Conservation (phyloP, 805 yeast genomes). For the Wickerhamiella dianesei region DNA sequence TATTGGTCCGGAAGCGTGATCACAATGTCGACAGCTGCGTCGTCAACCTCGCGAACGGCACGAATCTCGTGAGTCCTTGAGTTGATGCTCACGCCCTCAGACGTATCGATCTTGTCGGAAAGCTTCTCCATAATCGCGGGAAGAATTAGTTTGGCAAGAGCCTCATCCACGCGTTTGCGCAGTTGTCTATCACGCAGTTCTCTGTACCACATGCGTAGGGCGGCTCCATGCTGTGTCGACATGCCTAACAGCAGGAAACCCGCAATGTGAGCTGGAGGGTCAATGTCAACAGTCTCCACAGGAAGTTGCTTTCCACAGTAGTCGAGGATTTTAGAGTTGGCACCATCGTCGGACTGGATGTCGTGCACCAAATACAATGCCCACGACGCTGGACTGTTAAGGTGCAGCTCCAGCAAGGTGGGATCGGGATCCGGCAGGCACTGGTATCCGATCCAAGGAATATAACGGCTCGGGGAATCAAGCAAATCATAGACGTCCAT, state of each 20-base stretch:
- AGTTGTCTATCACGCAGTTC: conserved; percentile 13
- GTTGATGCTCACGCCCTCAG: conserved; percentile 9
- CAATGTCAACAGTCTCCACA: background rate
- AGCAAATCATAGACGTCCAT: background rate
- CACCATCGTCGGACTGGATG: background rate
- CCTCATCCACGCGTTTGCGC: conserved; percentile 9
- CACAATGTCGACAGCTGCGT: conserved; percentile 29
- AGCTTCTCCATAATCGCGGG: conserved; percentile 13
- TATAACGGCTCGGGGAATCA: background rate
- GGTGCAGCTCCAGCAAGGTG: background rate
- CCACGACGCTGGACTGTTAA: conserved; percentile 1
- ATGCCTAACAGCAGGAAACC: conserved; percentile 9
- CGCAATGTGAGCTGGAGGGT: conserved; percentile 2
- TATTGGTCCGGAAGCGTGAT: conserved; percentile 59
- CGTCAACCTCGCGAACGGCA: conserved; percentile 17
- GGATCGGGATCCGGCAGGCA: background rate
- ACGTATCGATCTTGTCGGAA: conserved; percentile 4
- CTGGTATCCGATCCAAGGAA: conserved; percentile 3
- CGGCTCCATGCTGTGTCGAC: conserved; percentile 5
- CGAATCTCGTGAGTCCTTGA: conserved; percentile 16
- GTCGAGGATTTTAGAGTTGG: conserved; percentile 1
- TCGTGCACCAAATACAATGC: background rate
- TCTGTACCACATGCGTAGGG: conserved; percentile 18
- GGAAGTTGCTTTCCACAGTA: background rate
- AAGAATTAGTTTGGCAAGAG: conserved; percentile 6